Percentiles rank a stretch among this genome's conserved stretches.
phyloP scores from a whole-genome alignment of 805 yeast genomes.

The Tetrapisispora arboricola region DNA sequence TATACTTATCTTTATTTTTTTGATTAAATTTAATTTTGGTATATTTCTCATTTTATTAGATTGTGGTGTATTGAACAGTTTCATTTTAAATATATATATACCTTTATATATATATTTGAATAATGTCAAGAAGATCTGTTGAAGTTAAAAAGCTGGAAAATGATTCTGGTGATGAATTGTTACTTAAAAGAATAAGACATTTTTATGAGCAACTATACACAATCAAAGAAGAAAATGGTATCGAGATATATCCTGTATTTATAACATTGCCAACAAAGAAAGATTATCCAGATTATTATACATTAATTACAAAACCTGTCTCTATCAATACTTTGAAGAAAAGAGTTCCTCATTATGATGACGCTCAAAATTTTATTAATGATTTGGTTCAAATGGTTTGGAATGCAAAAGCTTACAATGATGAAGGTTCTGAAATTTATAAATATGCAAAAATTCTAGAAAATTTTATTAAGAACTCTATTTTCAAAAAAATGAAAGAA shows the following conservation, averaged over 20 bases:
- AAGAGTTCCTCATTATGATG: constrained; percentile 46
- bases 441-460: constrained; percentile 49
- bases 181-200: constrained; percentile 3
- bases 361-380: constrained; percentile 57
- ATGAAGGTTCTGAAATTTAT: constrained; percentile 55
- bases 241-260: constrained; percentile 25
- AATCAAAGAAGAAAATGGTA: constrained; percentile 21
- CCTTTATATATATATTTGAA: neutral
- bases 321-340: constrained; percentile 65
- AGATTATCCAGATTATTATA: constrained; percentile 67
- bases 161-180: constrained; percentile 3
- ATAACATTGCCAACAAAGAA: constrained; percentile 51
- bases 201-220: constrained; percentile 18
- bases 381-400: constrained; percentile 80
- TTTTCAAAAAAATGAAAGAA: constrained; percentile 29
- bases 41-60: no score
- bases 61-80: no score
- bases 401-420: constrained; percentile 83
- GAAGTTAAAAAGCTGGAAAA: constrained; percentile 5
- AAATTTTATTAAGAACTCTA: constrained; percentile 29
- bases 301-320: constrained; percentile 67
- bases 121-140: constrained; percentile 1
- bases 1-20: no score
- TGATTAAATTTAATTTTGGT: no score
- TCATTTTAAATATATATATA: no score